Evolutionary conservation across 179 eudicot genomes (phyloP).

Genomic region (Camellia oleifera): DNA sequence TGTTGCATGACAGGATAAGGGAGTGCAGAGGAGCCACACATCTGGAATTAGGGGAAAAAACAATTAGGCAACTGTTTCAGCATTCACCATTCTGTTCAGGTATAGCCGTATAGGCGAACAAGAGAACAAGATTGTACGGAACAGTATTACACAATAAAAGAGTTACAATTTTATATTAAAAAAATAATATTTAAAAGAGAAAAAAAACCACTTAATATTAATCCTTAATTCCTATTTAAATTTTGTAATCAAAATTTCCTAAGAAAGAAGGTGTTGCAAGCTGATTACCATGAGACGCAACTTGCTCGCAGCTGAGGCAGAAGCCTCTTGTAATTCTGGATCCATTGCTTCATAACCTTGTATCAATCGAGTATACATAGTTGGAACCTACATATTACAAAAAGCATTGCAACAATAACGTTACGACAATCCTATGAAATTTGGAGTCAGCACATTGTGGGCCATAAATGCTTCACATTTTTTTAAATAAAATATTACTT

Average conservation of each 20-base stretch:
- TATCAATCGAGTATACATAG: conserved; percentile 90
- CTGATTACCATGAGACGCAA: conserved; percentile 88
- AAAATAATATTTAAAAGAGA: background rate
- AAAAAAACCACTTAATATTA: background rate
- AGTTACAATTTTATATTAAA: background rate
- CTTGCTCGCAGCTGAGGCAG: conserved; percentile 84
- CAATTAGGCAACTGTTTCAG: background rate
- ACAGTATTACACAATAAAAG: background rate
- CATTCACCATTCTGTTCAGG: background rate
- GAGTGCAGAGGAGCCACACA: conserved; percentile 99
- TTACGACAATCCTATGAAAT: background rate
- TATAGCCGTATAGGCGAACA: background rate
- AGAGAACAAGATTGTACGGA: background rate
- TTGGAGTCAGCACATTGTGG: background rate
- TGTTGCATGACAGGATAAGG: conserved; percentile 97
- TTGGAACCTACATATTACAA: conserved; percentile 69
- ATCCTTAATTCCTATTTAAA: too few relatives aligned
- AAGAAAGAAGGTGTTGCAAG: conserved; percentile 9
- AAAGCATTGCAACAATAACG: conserved; percentile 14
- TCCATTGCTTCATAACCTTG: conserved; percentile 99
- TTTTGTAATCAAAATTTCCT: background rate
- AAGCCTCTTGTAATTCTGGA: conserved; percentile 56
- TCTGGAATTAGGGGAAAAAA: conserved; percentile 42
- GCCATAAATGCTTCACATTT: background rate
- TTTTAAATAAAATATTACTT: background rate